phyloP scores from a whole-genome alignment of 108 stramenopile genomes.

The Fragilaria radians region DNA sequence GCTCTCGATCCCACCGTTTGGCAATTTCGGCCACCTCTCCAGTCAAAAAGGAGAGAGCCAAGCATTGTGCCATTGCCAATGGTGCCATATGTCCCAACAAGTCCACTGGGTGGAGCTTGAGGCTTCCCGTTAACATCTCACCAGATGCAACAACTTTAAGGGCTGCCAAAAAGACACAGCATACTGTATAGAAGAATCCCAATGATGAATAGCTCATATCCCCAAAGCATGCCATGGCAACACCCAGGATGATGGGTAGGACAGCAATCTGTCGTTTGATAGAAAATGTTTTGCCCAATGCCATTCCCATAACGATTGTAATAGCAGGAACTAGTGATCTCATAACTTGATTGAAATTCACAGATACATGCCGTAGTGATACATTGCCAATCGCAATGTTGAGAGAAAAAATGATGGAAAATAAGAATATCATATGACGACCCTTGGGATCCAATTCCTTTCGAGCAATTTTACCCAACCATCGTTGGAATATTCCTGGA shows the following conservation, averaged over 20 bases:
- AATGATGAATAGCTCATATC: constrained; percentile 60
- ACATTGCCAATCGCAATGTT: constrained; percentile 88
- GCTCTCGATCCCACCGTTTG: constrained; percentile 33
- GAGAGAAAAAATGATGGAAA: constrained; percentile 71
- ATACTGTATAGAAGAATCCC: constrained; percentile 51
- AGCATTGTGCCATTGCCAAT: constrained; percentile 66
- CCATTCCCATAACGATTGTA: constrained; percentile 58
- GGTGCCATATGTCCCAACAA: constrained; percentile 79
- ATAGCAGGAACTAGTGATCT: constrained; percentile 66
- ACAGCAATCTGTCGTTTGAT: constrained; percentile 43
- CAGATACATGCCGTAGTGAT: constrained; percentile 63
- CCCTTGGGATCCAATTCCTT: constrained; percentile 45
- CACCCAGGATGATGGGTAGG: constrained; percentile 53
- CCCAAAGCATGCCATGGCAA: constrained; percentile 64
- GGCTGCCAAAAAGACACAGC: constrained; percentile 59
- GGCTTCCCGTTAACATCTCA: constrained; percentile 60
- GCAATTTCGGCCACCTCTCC: constrained; percentile 55
- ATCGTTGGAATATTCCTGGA: constrained; percentile 24
- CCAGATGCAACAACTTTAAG: constrained; percentile 65
- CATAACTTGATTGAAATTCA: constrained; percentile 87
- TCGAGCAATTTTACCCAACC: constrained; percentile 44
- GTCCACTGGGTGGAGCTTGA: constrained; percentile 77
- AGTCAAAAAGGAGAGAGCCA: constrained; percentile 32
- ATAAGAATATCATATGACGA: constrained; percentile 40
- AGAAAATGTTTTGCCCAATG: constrained; percentile 37